Evolutionary conservation across 148 eudicot genomes (phyloP), one percentile per base, ranked within the genome.

Genomic region (Mesembryanthemum crystallinum): DNA sequence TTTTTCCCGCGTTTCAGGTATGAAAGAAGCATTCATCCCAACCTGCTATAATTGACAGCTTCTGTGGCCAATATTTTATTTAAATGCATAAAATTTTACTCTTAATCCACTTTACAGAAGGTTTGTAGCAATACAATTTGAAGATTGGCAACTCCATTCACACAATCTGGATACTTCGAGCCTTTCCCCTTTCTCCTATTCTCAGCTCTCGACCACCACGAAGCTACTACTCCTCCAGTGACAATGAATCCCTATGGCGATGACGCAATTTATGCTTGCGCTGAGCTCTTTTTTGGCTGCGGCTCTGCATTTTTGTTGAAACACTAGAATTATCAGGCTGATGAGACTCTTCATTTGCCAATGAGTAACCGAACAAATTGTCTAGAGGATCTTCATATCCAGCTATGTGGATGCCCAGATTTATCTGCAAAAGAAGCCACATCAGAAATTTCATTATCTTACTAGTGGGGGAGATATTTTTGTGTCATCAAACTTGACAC

Each of bases 371-470:
- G 23, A 85, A 69, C 35, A 85, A 45, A 42, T 72, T 77, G 27
- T 85, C 85, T 29, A 85, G 69, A 32, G 85, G 87, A 69, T 76
- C 87, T 28, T 67, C 85, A 73, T 73, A 77, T 63, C 74, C 85
- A 32, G 28, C 68, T 35, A 76, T 45, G 65, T 21, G 29, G 6
- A 71, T 55, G 18, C 71, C 63, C 1, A 70, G 64, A 43, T 75
- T 64, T 29, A 23, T 54, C 87, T 79, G 73, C 84, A 72, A n/a
- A 33, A 69, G 65, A 27, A 39, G 52, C 43, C n/a, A 37, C 12
- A 32, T 76, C 64, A 80, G 27, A 28, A 18, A 75, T 55, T 45
- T 8, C 14, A 45, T 13, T 8, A 8, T 39, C 43, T 6, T 39
- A 39, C 43, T 9, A 39, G 5, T n/a, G n/a, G n/a, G n/a, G n/a